These are phyloP conservation scores for Heliamphora pulchella DNA, from an alignment of 179 eudicot genomes.

Conservation along the genomic window DNA sequence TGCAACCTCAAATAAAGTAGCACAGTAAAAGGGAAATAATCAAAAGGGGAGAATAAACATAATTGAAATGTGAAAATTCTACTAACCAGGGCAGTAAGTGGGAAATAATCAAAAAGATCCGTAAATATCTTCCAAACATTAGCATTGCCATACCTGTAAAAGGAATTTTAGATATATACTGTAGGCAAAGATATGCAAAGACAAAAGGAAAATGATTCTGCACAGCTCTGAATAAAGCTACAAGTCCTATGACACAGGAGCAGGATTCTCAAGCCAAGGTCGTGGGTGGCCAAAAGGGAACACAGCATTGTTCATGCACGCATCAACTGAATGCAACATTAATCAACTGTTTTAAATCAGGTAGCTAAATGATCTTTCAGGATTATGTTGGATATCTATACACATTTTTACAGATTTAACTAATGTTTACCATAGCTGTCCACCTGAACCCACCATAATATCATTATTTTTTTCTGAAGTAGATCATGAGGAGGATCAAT, in stretches of 20 bases:
- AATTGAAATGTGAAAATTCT: neutral
- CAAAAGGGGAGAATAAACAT: neutral
- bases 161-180: neutral
- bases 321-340: neutral
- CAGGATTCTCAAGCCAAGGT: no score
- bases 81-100: constrained; percentile 91
- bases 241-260: no score
- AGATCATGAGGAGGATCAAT: no score
- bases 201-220: neutral
- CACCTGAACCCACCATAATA: no score
- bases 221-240: neutral
- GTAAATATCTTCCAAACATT: constrained; percentile 95
- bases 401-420: neutral
- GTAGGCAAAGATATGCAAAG: constrained; percentile 5
- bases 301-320: neutral
- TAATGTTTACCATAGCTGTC: neutral
- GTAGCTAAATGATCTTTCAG: neutral
- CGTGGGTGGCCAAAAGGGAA: neutral
- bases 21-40: neutral
- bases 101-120: constrained; percentile 88
- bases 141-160: constrained; percentile 82
- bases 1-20: neutral
- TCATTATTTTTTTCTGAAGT: no score
- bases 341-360: neutral
- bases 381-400: neutral